Evolutionary conservation across 805 yeast genomes (phyloP), one percentile per base, ranked within the genome.

Genomic region (Wickerhamiella occidentalis): DNA sequence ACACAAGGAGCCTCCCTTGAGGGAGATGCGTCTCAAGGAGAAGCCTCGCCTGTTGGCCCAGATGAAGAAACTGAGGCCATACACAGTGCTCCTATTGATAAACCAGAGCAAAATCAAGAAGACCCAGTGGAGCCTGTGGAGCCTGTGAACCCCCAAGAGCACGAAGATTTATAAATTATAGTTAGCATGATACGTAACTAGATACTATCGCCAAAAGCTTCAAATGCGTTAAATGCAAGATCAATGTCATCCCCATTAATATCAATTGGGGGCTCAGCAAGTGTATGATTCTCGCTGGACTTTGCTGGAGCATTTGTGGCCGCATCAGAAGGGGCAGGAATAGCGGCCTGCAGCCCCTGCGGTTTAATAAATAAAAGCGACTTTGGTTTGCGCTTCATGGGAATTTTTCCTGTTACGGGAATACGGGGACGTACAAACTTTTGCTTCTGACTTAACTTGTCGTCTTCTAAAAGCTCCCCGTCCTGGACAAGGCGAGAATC

Each of bases 361-460:
- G 48, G 48, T 40, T 35, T 45, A 45, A 45, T 45, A 45, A 45
- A 45, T 45, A 45, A 28, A 23, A 35, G 42, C 15, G 43, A 37
- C 36, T 37, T 45, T n/a, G 46, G 52, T 15, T 45, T 45, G 40
- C 48, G 41, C 45, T 47, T 50, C 40, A 25, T 19, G 9, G 82
- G 66, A 33, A 88, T 83, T 64, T 82, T 86, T 33, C 96, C 96
- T 26, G 85, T 83, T 6, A 96, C 95, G 11, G 96, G 95, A 46
- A 92, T 68, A 58, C 87, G 80, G 1, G 95, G 82, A 55, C 88
- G 72, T 25, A 74, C 73, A 53, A 80, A 79, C 50, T 88, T 73
- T 56, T 79, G 84, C 59, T 85, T 86, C 50, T 80, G 78, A 0
- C 95, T 87, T 56, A 85, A 70, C 50, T 83, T 88, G 15, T 85